Evolutionary conservation across 2,329 filamentous ascomycete genomes (phyloP).

Genomic region (Colletotrichum sp.): DNA sequence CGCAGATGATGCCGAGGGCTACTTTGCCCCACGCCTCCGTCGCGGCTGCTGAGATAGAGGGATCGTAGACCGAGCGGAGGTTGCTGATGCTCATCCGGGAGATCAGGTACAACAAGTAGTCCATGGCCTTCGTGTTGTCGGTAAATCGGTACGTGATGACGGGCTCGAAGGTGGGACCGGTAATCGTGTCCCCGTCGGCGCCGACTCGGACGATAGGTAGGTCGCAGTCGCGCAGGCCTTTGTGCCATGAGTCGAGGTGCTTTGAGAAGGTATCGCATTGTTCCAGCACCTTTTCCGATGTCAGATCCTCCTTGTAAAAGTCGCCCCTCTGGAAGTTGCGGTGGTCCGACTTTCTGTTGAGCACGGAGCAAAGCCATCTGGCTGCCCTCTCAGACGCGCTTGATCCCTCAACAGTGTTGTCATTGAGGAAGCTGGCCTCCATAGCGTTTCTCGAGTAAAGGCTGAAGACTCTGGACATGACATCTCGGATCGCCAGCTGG

Average conservation of each 20-base stretch:
- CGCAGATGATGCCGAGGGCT: neutral
- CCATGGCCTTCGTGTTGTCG: neutral
- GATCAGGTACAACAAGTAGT: conserved; percentile 7
- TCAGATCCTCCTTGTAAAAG: neutral
- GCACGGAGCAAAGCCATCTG: neutral
- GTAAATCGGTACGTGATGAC: neutral
- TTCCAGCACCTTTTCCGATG: neutral
- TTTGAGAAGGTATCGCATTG: neutral
- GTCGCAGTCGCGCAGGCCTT: neutral
- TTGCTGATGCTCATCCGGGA: neutral
- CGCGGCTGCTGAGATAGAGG: neutral
- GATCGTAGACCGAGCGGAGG: neutral
- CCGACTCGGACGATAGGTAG: neutral
- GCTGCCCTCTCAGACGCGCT: conserved; percentile 7
- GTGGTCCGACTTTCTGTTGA: neutral
- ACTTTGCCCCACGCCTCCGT: neutral
- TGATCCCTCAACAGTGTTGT: neutral
- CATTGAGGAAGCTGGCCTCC: neutral
- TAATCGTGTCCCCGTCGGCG: neutral
- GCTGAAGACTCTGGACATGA: neutral
- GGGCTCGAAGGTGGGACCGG: neutral
- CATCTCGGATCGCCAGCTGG: conserved; percentile 3
- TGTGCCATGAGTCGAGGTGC: neutral
- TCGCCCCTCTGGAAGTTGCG: neutral
- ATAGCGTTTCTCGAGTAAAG: neutral